These are phyloP conservation scores for Aspergillus phoenicis DNA, from an alignment of 2,329 filamentous ascomycete species.

Conservation along the genomic window DNA sequence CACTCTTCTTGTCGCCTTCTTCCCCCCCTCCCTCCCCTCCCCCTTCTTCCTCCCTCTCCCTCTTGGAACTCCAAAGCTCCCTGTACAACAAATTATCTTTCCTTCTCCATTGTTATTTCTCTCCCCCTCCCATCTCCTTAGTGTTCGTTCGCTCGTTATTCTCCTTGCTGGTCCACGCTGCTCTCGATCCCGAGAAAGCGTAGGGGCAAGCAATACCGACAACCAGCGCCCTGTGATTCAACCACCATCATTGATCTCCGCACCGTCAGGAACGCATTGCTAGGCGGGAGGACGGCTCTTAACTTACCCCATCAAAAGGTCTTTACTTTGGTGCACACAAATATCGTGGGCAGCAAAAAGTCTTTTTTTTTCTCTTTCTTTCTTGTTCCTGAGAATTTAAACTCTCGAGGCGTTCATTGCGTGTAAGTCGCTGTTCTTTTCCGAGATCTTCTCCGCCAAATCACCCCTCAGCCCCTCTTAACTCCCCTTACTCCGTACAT, in stretches of 20 bases:
- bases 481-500: slow-evolving; percentile 44
- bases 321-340: slow-evolving; percentile 25
- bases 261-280: slow-evolving; percentile 29
- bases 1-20: slow-evolving; percentile 24
- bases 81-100: slow-evolving; percentile 34
- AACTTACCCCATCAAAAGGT: slow-evolving; percentile 21
- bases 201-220: slow-evolving; percentile 17
- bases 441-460: slow-evolving; percentile 33
- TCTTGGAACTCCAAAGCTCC: slow-evolving; percentile 15
- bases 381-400: slow-evolving; percentile 18
- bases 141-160: slow-evolving; percentile 30
- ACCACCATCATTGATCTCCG: slow-evolving; percentile 36
- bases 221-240: slow-evolving; percentile 26
- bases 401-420: slow-evolving; percentile 43
- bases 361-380: slow-evolving; percentile 6
- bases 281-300: slow-evolving; percentile 16
- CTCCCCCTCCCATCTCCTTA: slow-evolving; percentile 9
- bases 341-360: slow-evolving; percentile 11
- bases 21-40: slow-evolving; percentile 26
- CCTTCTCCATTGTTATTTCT: slow-evolving; percentile 21
- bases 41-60: slow-evolving; percentile 19
- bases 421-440: slow-evolving; percentile 36
- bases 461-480: slow-evolving; percentile 41
- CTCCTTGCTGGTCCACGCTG: slow-evolving; percentile 13
- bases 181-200: slow-evolving; percentile 20